Conservation (phyloP, 2,329 filamentous ascomycete species). For the Aspergillus tubingensis region DNA sequence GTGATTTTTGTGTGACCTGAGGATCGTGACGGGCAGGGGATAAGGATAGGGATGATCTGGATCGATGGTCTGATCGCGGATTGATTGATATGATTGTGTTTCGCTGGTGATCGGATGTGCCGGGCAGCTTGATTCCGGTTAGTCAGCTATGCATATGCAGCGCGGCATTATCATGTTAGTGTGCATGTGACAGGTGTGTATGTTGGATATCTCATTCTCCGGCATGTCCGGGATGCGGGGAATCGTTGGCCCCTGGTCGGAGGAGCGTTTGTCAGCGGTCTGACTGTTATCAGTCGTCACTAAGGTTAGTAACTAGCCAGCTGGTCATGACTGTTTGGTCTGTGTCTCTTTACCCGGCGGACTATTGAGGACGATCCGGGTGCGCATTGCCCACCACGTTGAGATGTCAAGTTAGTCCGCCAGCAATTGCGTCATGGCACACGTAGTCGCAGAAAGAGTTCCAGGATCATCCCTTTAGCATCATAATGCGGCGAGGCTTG, state of each 20-base stretch:
- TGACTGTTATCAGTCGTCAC: too few species aligned
- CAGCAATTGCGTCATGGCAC: constrained; percentile 3
- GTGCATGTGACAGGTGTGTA: not conserved
- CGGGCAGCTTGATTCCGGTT: not conserved
- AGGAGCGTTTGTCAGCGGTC: not conserved
- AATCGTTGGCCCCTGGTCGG: not conserved
- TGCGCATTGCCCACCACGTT: not conserved
- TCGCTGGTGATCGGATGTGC: not conserved
- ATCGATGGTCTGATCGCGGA: not conserved
- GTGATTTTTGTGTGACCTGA: not conserved
- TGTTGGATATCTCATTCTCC: constrained; percentile 1
- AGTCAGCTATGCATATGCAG: not conserved
- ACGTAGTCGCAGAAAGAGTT: not conserved
- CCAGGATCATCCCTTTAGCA: not conserved
- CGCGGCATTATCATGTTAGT: not conserved
- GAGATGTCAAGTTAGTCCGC: not conserved
- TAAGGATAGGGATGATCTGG: not conserved
- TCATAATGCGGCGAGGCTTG: constrained; percentile 1
- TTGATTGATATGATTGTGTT: constrained; percentile 2
- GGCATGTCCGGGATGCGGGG: not conserved
- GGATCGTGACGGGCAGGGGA: not conserved
- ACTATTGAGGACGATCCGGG: not conserved
- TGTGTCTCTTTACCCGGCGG: not conserved
- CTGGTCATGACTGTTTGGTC: not conserved
- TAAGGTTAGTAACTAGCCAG: not conserved